Evolutionary conservation across 1,284 basidiomycete species (phyloP), one percentile per base, ranked within the genome.

Genomic region (Cutaneotrichosporon arboriforme): DNA sequence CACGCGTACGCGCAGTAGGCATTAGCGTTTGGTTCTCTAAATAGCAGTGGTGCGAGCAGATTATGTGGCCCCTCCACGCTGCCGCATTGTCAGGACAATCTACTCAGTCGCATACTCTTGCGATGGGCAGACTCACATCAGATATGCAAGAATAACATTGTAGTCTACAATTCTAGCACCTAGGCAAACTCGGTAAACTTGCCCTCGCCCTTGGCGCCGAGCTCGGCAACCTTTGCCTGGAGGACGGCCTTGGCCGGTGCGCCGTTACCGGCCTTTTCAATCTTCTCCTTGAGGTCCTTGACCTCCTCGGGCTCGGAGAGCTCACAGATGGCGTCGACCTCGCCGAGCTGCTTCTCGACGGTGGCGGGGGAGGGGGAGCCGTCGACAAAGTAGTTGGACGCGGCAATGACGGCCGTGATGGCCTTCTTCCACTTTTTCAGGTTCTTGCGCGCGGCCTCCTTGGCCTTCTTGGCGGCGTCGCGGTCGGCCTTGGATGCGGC

Each of bases 391-490:
- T 82, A 82, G 76, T 82, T 82, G 70, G 77, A 76, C 17, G 72
- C 63, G 31, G 80, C 72, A 59, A 82, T 76, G 51, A 80, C 70
- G 49, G 74, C 72, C 38, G 77, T 66, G 58, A 78, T 67, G 44
- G 72, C 55, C 72, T 80, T 80, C 68, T 79, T 78, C 70, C 76
- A 77, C 70, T 78, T 78, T 68, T 79, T 79, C 62, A 78, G 64
- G 67, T 78, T 78, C 73, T 78, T 78, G 66, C 75, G 75, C 36
- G 79, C 80, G 20, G 83, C 83, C 63, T 85, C 82, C 63, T 83
- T 80, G n/a, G 89, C 90, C 81, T 97, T 97, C 81, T 98, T 98
- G 20, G 91, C 90, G 45, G 91, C 93, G 54, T 78, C 80, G 45
- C 76, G 73, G 69, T 86, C 89, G 3, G 87, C 88, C 68, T 75